Base-by-base conservation (phyloP, 169 alveolate species). In the Nephromyces sp. region DNA sequence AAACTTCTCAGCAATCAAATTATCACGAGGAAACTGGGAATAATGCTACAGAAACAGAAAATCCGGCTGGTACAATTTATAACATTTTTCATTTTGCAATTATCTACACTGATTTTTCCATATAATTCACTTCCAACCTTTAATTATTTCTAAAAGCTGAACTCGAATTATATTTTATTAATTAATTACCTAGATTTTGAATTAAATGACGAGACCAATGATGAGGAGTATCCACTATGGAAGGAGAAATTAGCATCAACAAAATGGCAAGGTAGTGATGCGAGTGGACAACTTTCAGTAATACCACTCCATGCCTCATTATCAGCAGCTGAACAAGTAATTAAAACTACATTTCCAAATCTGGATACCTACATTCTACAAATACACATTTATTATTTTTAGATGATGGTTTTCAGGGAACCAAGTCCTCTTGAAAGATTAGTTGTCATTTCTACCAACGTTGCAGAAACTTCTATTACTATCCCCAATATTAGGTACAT, bases 401-500 rank as follows among this genome's bases (percentile, higher is more conserved):
- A 88, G 79, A 82, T 83, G 86, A 57, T 27, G 61, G 88, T 89
- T 32, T 89, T 89, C 70, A 84, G 88, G 25, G 78, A 84, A 28
- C 96, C 98, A 27, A 82, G 80, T 29, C 94, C 88, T 5, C 87
- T 87, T 75, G 93, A 93, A 80, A 87, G 99, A 21, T 79, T 93
- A 57, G 93, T 97, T 31, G 93, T 98, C 35, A 88, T 97, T 32
- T 89, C 99, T n/a, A 98, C 99, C 28, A 96, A 98, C 74, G 98
- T 98, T 1, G 98, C 99, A 15, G 99, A 98, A 85, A 96, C 99
- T 21, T 94, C 99, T 5, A 81, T 98, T 28, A 98, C 99, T 8
- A 90, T 98, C 43, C 99, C 99, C 24, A 96, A 95, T 71, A 87
- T 93, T 34, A 84, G 97, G 84, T 85, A 43, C 57, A 43, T 43